Base-by-base conservation (phyloP, 1,139 yeast species). In the Kodamaea anthophila region DNA sequence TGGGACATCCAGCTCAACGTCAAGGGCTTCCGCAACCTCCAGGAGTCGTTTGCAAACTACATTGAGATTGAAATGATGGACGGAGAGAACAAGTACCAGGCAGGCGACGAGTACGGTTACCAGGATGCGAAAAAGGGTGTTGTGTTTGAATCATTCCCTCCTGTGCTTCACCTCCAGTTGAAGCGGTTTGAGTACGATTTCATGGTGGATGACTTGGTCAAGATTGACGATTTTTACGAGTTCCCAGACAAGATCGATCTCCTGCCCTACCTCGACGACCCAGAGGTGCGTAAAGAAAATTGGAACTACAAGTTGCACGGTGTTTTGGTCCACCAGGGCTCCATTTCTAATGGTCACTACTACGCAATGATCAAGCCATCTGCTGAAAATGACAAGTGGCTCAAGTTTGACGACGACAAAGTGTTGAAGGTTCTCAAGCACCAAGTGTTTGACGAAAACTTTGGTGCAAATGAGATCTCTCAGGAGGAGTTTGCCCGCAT, bases 101-200 rank as follows among this genome's bases (percentile, higher is more conserved):
- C 98, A 0, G 88, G 88, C 24, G 95, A 83, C 27, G 78, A 60
- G 49, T 50, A 53, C 36, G 98, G 98, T 1, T 70, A 87, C 35
- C 99, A 91, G 58, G 97, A 87, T 56, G 98, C 98, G 9, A 83
- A 83, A 46, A 91, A 91, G 57, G 98, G 98, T 43, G 98, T 91
- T 6, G 86, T 86, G 0, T 91, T 91, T 51, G 80, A 83, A 50
- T 72, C 77, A 5, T 83, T 91, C 51, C 99, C 99, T 3, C 88
- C 94, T 0, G 96, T 91, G 5, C 64, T 91, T 36, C 97, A 93
- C 55, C 64, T 91, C 37, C 99, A 91, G 55, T 68, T 91, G 44
- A 91, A 91, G 53, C 70, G 99, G 44, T 93, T 88, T 51, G 98
- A 91, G 51, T 91, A 86, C 46, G 96, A 93, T 55, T 88, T 87